A percentile compares a stretch with the other conserved stretches of the same genome.
phyloP scores from a whole-genome alignment of 2,329 filamentous ascomycete species.

The Pseudocercospora macadamiae region DNA sequence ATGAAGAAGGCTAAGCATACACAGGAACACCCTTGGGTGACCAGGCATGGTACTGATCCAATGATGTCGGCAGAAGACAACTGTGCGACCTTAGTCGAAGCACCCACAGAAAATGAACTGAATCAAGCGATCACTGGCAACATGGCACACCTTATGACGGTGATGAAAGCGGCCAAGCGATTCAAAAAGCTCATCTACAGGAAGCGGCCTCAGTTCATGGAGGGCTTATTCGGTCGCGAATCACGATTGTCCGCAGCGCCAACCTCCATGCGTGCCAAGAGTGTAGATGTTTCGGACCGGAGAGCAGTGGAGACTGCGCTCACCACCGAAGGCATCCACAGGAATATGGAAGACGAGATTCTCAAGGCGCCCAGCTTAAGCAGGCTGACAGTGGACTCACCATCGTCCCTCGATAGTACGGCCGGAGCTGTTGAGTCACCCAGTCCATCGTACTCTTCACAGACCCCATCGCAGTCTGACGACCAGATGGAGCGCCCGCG shows the following conservation, averaged over 20 bases:
- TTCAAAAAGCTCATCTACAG: constrained; percentile 76
- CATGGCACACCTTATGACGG: constrained; percentile 81
- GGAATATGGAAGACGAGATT: constrained; percentile 40
- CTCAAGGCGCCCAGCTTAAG: constrained; percentile 15
- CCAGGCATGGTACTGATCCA: constrained; percentile 73
- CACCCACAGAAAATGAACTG: constrained; percentile 87
- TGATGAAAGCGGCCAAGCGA: constrained; percentile 88
- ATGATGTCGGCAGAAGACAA: constrained; percentile 84
- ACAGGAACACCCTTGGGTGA: constrained; percentile 92
- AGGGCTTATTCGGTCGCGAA: constrained; percentile 62
- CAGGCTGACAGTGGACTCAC: constrained; percentile 1
- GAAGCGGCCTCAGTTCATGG: constrained; percentile 57
- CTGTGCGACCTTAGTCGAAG: constrained; percentile 75
- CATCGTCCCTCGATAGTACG: constrained; percentile 7
- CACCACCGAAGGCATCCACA: constrained; percentile 58
- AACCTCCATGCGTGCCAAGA: constrained; percentile 33
- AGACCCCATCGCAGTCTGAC: constrained; percentile 12
- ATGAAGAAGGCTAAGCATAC: constrained; percentile 23
- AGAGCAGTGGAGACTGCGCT: constrained; percentile 53
- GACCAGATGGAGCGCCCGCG: constrained; percentile 14
- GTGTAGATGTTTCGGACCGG: constrained; percentile 56
- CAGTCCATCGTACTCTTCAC: constrained; percentile 7
- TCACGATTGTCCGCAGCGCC: constrained; percentile 63
- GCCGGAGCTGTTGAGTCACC: constrained; percentile 2
- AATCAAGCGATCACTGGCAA: constrained; percentile 88